A percentile compares a stretch with the other conserved stretches of the same genome.
Conservation (phyloP, 306 rosid species). For the Trichosanthes truncata region DNA sequence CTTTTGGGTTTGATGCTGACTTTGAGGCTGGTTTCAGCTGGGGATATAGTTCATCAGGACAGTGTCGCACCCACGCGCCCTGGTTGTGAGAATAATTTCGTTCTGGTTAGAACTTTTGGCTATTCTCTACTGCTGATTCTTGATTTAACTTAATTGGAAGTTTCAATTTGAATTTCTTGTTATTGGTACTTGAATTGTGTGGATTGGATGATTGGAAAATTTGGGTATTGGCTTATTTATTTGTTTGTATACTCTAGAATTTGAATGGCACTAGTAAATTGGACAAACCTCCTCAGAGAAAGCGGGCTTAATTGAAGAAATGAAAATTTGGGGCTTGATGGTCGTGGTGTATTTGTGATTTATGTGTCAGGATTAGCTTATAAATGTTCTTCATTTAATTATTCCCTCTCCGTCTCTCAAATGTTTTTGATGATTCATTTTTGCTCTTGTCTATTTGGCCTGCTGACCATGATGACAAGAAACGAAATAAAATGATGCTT, state of each 20-base stretch:
- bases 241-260: not conserved
- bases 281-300: not conserved
- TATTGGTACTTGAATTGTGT: not conserved
- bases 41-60: constrained; percentile 91
- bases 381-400: not conserved
- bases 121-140: not conserved
- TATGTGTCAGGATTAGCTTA: not conserved
- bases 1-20: constrained; percentile 26
- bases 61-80: constrained; percentile 67
- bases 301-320: not conserved
- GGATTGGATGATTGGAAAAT: not conserved
- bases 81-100: constrained; percentile 86
- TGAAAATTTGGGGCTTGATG: not conserved
- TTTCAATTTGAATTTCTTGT: not conserved
- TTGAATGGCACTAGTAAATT: not conserved
- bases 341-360: not conserved
- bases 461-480: not conserved
- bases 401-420: not conserved
- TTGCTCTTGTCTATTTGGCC: not conserved
- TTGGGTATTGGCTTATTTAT: not conserved
- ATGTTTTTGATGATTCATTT: not conserved
- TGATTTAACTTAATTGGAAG: not conserved
- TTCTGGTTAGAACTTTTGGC: constrained; percentile 46
- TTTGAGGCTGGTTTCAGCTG: constrained; percentile 45
- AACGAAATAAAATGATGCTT: not conserved